Percentiles rank a stretch among this genome's conserved stretches.
These are phyloP conservation scores for Coemansia sp. DNA, from an alignment of 192 early-diverging fungal genomes.

Conservation along the genomic window DNA sequence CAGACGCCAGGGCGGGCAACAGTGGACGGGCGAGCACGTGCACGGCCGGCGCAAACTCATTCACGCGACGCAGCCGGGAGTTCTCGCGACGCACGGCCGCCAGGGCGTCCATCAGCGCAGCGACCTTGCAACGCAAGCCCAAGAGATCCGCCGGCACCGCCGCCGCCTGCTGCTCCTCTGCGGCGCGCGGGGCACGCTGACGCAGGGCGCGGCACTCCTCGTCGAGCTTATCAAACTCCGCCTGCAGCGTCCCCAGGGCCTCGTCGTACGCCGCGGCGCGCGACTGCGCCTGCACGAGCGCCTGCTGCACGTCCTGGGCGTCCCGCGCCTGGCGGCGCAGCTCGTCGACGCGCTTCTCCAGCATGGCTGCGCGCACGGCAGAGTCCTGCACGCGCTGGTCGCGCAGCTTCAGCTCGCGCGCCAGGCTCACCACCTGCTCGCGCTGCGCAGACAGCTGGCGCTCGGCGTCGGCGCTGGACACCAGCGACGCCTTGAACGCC, in stretches of 20 bases:
- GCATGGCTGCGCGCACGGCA: slow-evolving; percentile 69
- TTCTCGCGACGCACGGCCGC: slow-evolving; percentile 80
- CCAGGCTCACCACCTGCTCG: slow-evolving; percentile 76
- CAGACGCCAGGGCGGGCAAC: neutral
- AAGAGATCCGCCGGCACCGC: slow-evolving; percentile 51
- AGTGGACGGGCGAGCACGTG: slow-evolving; percentile 13
- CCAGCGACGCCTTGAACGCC: slow-evolving; percentile 74
- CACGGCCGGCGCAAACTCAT: slow-evolving; percentile 13
- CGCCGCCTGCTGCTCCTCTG: slow-evolving; percentile 10
- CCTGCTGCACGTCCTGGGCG: slow-evolving; percentile 58
- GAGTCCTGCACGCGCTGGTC: slow-evolving; percentile 79
- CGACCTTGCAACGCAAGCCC: slow-evolving; percentile 52
- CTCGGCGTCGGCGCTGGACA: slow-evolving; percentile 78
- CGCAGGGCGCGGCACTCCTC: slow-evolving; percentile 58
- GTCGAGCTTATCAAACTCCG: slow-evolving; percentile 67
- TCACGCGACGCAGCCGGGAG: slow-evolving; percentile 67
- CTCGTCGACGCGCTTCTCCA: slow-evolving; percentile 76
- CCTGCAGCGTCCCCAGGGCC: slow-evolving; percentile 65
- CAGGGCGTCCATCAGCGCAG: slow-evolving; percentile 65
- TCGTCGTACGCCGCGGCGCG: slow-evolving; percentile 72
- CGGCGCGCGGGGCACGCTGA: slow-evolving; percentile 29
- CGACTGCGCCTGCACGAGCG: slow-evolving; percentile 56
- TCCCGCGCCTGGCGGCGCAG: slow-evolving; percentile 67
- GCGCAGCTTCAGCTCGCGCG: slow-evolving; percentile 76
- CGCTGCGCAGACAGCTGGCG: slow-evolving; percentile 70